Conservation (phyloP, 495 filamentous ascomycete species). For the Xylaria bambusicola region DNA sequence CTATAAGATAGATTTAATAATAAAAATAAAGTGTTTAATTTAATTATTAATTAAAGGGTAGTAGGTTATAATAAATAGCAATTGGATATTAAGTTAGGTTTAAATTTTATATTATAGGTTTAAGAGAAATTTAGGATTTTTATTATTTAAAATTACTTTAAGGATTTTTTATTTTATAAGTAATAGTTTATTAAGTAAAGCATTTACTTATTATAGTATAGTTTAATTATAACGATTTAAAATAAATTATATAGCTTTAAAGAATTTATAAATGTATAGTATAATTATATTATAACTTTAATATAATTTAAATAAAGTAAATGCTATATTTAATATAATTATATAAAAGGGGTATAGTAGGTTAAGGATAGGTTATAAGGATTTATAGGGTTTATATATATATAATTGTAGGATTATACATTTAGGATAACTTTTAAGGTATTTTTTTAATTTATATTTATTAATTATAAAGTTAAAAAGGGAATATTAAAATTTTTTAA, state of each 20-base stretch:
- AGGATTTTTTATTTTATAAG: background rate
- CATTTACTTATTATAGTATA: background rate
- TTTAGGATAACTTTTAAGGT: background rate
- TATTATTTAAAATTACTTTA: conserved; percentile 2
- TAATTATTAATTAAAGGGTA: background rate
- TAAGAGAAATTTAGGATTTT: background rate
- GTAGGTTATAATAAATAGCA: conserved; percentile 1
- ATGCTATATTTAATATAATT: conserved; percentile 4
- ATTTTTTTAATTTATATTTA: conserved; percentile 2
- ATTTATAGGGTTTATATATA: conserved; percentile 5
- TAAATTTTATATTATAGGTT: background rate
- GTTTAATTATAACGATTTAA: background rate
- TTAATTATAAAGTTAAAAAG: conserved; percentile 1
- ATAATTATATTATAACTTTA: conserved; percentile 5
- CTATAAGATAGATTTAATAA: conserved; percentile 9
- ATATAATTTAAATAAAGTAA: background rate
- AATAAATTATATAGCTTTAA: conserved; percentile 3
- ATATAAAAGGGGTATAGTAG: conserved; percentile 8
- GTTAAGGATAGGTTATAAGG: background rate
- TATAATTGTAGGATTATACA: conserved; percentile 2
- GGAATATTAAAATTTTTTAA: background rate
- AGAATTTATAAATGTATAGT: background rate
- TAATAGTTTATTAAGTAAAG: background rate
- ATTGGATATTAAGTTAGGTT: background rate
- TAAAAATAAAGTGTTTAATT: background rate